A percentile compares a stretch with the other conserved stretches of the same genome.
Conservation (phyloP, 1,284 basidiomycete species). For the Malassezia yamatoensis region DNA sequence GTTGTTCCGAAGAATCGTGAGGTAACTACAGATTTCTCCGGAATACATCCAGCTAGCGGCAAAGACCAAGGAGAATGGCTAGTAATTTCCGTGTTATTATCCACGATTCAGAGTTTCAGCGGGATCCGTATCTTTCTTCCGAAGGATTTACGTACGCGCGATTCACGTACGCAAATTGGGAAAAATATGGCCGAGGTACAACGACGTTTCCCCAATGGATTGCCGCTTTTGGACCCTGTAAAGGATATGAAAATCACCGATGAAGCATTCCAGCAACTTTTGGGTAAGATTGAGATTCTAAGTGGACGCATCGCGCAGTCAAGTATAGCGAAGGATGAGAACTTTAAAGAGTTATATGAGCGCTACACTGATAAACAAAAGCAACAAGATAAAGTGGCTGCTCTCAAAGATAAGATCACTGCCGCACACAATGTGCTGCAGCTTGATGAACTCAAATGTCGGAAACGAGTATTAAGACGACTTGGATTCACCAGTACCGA, state of each 20-base stretch:
- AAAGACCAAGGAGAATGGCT: slow-evolving; percentile 55
- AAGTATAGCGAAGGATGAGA: slow-evolving; percentile 52
- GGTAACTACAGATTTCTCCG: slow-evolving; percentile 15
- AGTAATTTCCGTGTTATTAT: slow-evolving; percentile 78
- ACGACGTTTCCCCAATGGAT: slow-evolving; percentile 71
- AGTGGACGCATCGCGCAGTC: slow-evolving; percentile 24
- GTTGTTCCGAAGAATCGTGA: slow-evolving; percentile 50
- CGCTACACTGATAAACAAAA: slow-evolving; percentile 69
- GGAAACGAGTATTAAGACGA: slow-evolving; percentile 84
- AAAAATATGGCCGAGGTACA: slow-evolving; percentile 83
- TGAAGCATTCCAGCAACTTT: slow-evolving; percentile 73
- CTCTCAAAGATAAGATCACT: slow-evolving; percentile 71
- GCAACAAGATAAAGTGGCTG: slow-evolving; percentile 61
- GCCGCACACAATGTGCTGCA: slow-evolving; percentile 86
- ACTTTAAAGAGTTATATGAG: slow-evolving; percentile 65
- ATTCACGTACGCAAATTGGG: slow-evolving; percentile 71
- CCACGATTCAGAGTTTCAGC: slow-evolving; percentile 74
- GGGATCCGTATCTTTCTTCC: slow-evolving; percentile 78
- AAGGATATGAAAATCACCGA: slow-evolving; percentile 95
- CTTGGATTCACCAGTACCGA: slow-evolving; percentile 77
- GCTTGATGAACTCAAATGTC: slow-evolving; percentile 88
- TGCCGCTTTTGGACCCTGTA: slow-evolving; percentile 79
- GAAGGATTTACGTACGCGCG: slow-evolving; percentile 71
- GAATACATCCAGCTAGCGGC: slow-evolving; percentile 24
- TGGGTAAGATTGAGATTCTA: slow-evolving; percentile 39